These are phyloP conservation scores for Cephalotrichum gorgonifer DNA, from an alignment of 2,329 filamentous ascomycete genomes.

Conservation along the genomic window DNA sequence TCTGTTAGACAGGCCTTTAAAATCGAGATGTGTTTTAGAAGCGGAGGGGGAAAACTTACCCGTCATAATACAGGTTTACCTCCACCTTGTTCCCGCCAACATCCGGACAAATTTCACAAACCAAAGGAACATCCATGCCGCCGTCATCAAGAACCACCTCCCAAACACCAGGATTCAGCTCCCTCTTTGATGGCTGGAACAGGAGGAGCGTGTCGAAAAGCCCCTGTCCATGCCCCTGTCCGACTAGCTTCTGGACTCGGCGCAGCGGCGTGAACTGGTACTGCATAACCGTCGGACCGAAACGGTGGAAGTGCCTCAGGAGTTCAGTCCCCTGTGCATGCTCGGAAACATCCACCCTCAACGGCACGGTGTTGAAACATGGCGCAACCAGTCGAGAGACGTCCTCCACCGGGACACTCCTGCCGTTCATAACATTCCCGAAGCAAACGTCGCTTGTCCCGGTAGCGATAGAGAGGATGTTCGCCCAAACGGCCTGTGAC, in stretches of 20 bases:
- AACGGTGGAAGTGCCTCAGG: slow-evolving; percentile 46
- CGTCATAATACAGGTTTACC: slow-evolving; percentile 54
- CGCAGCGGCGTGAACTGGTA: slow-evolving; percentile 70
- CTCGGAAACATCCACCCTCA: slow-evolving; percentile 45
- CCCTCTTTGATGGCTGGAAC: slow-evolving; percentile 55
- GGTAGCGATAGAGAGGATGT: slow-evolving; percentile 47
- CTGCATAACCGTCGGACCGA: slow-evolving; percentile 51
- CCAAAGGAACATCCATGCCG: slow-evolving; percentile 64
- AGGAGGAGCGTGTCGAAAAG: slow-evolving; percentile 77
- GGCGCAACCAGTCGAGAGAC: slow-evolving; percentile 71
- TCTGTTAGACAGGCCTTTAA: background rate
- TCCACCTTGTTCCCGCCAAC: slow-evolving; percentile 37
- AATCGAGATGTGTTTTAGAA: slow-evolving; percentile 12
- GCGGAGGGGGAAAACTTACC: slow-evolving; percentile 28
- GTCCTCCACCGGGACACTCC: slow-evolving; percentile 53
- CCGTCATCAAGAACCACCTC: slow-evolving; percentile 44
- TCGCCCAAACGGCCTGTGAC: slow-evolving; percentile 64
- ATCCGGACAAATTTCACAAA: slow-evolving; percentile 62
- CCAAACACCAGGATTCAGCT: slow-evolving; percentile 48
- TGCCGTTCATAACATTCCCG: slow-evolving; percentile 74
- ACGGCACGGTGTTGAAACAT: slow-evolving; percentile 82
- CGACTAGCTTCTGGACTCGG: slow-evolving; percentile 49
- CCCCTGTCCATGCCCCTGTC: slow-evolving; percentile 24
- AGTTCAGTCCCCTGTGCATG: slow-evolving; percentile 42
- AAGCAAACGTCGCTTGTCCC: slow-evolving; percentile 64